Conservation (phyloP, 1,284 basidiomycete genomes). For the Porogramme epimiltina region DNA sequence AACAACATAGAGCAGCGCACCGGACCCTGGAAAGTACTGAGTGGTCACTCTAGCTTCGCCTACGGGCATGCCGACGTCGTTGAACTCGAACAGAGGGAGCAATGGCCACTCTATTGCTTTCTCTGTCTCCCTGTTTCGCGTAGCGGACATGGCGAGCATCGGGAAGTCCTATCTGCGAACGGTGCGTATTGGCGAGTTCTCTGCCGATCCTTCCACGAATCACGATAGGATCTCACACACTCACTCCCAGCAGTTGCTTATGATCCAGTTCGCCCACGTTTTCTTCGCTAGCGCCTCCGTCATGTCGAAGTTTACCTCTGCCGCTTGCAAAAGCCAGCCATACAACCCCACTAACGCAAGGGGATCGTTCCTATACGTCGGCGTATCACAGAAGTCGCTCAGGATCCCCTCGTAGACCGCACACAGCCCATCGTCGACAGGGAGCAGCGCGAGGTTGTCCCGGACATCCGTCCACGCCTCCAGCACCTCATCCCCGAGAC, state of each 20-base stretch:
- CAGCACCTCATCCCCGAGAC: conserved; percentile 43
- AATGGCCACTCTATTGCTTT: conserved; percentile 58
- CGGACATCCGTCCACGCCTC: conserved; percentile 46
- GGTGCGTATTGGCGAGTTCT: not conserved
- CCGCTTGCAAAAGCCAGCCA: conserved; percentile 58
- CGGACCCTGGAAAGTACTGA: conserved; percentile 62
- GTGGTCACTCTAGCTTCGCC: conserved; percentile 59
- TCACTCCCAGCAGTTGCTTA: conserved; percentile 57
- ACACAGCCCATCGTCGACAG: conserved; percentile 51
- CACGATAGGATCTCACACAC: no score
- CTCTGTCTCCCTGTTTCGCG: conserved; percentile 49
- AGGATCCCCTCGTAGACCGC: conserved; percentile 58
- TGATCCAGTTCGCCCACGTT: conserved; percentile 57
- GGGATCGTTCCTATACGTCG: conserved; percentile 56
- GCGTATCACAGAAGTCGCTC: conserved; percentile 52
- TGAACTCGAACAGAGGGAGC: conserved; percentile 55
- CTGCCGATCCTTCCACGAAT: not conserved
- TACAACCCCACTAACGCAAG: conserved; percentile 57
- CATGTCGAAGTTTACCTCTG: conserved; percentile 46
- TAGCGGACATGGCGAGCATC: conserved; percentile 64
- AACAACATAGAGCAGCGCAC: conserved; percentile 50
- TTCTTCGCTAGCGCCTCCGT: conserved; percentile 53
- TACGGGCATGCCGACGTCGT: conserved; percentile 63
- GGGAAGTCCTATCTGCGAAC: conserved; percentile 58
- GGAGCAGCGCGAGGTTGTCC: conserved; percentile 49